Evolutionary conservation across 306 rosid species (phyloP).

Genomic region (Rubus idaeus): DNA sequence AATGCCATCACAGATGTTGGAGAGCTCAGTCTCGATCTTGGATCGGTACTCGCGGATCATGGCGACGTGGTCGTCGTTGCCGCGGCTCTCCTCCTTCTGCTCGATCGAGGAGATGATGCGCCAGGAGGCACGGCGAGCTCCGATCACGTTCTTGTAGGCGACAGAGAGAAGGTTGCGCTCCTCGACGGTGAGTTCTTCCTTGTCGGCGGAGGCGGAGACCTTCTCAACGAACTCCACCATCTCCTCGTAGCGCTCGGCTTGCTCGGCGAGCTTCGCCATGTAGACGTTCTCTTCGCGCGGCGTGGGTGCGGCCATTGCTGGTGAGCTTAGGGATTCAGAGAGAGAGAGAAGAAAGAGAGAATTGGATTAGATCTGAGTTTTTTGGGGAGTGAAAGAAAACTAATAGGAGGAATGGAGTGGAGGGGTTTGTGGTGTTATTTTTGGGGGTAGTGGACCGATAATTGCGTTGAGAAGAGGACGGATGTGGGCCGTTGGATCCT

Average conservation of each 20-base stretch:
- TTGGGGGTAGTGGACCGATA: slow-evolving; percentile 47
- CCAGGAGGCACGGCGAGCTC: slow-evolving; percentile 93
- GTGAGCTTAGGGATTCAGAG: slow-evolving; percentile 21
- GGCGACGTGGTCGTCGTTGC: slow-evolving; percentile 89
- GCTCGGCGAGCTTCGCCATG: slow-evolving; percentile 99
- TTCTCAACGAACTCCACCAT: slow-evolving; percentile 99
- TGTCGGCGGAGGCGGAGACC: slow-evolving; percentile 80
- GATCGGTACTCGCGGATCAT: slow-evolving; percentile 93
- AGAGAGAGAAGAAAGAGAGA: slow-evolving; percentile 17
- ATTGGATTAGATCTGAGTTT: slow-evolving; percentile 14
- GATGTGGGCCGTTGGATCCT: slow-evolving; percentile 56
- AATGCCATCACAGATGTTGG: slow-evolving; percentile 91
- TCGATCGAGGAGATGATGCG: slow-evolving; percentile 96
- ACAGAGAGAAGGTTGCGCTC: slow-evolving; percentile 96
- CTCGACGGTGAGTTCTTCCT: slow-evolving; percentile 89
- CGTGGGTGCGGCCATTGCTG: slow-evolving; percentile 68
- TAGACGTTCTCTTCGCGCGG: slow-evolving; percentile 94
- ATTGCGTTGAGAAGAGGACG: slow-evolving; percentile 53
- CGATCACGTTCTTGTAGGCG: slow-evolving; percentile 94
- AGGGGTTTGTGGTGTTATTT: slow-evolving; percentile 20
- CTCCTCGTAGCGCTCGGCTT: slow-evolving; percentile 98
- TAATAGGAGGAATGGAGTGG: slow-evolving; percentile 14
- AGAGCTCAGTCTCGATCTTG: slow-evolving; percentile 91
- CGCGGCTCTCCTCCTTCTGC: slow-evolving; percentile 99
- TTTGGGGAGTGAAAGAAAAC: background rate